phyloP scores from a whole-genome alignment of 495 filamentous ascomycete species.

The Lophiostoma macrostomum region DNA sequence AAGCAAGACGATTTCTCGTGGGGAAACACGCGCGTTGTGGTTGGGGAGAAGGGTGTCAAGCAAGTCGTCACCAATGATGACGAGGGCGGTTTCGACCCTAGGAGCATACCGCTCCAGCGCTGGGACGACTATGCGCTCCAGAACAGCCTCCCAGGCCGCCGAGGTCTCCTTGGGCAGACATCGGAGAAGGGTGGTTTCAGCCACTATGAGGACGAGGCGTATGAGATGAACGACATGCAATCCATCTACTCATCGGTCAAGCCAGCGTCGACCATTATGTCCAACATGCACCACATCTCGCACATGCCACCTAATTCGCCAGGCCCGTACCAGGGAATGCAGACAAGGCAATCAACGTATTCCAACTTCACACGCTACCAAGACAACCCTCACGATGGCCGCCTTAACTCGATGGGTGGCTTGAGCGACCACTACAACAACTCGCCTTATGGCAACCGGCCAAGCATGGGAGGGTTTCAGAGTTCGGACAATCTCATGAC shows the following conservation, averaged over 20 bases:
- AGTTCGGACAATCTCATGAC: conserved; percentile 58
- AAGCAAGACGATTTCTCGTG: conserved; percentile 97
- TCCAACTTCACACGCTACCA: conserved; percentile 45
- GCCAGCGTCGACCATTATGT: conserved; percentile 87
- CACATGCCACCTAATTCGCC: conserved; percentile 36
- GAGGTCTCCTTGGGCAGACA: conserved; percentile 55
- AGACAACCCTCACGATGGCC: conserved; percentile 41
- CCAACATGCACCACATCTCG: conserved; percentile 63
- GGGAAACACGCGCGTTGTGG: conserved; percentile 97
- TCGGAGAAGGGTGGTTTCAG: conserved; percentile 61
- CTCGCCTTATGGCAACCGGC: conserved; percentile 45
- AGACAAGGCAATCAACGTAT: conserved; percentile 45
- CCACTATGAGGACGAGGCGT: conserved; percentile 61
- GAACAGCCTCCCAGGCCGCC: conserved; percentile 88
- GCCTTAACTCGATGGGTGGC: conserved; percentile 62
- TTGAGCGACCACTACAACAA: conserved; percentile 57
- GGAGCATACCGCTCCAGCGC: conserved; percentile 85
- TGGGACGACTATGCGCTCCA: conserved; percentile 97
- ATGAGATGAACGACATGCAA: conserved; percentile 98
- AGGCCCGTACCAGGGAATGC: conserved; percentile 29
- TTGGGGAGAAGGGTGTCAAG: conserved; percentile 88
- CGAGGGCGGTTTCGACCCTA: conserved; percentile 83
- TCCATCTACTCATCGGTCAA: conserved; percentile 93
- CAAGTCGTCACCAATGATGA: conserved; percentile 81
- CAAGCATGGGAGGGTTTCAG: conserved; percentile 52